Percentiles rank a stretch among this genome's conserved stretches.
These are phyloP conservation scores for Penicillium sp. DNA, from an alignment of 2,329 filamentous ascomycete species.

Conservation along the genomic window DNA sequence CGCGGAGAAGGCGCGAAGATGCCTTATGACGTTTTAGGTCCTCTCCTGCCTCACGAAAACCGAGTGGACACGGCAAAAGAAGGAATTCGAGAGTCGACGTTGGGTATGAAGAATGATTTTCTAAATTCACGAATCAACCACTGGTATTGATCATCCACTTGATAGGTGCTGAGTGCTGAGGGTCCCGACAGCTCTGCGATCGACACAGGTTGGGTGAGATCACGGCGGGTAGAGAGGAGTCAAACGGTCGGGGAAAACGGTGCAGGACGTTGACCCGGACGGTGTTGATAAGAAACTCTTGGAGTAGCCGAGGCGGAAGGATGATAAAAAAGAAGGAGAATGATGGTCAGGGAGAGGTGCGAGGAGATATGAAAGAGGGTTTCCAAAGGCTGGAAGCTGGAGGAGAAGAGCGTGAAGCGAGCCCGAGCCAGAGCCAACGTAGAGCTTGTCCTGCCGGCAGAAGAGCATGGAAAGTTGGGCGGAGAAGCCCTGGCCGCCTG, in stretches of 20 bases:
- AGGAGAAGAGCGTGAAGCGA: conserved; percentile 8
- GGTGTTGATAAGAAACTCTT: conserved; percentile 20
- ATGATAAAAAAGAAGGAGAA: background rate
- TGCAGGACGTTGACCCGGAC: conserved; percentile 44
- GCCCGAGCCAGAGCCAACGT: conserved; percentile 16
- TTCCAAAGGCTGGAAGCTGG: conserved; percentile 12
- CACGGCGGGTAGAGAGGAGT: conserved; percentile 28
- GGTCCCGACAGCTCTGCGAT: conserved; percentile 19
- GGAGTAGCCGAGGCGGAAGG: background rate
- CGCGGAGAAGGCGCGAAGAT: conserved; percentile 34
- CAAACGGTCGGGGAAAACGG: conserved; percentile 37
- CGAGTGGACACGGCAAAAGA: conserved; percentile 16
- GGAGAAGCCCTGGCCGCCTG: conserved; percentile 12
- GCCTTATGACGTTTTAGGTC: conserved; percentile 44
- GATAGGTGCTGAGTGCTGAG: conserved; percentile 3
- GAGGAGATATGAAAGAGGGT: conserved; percentile 14
- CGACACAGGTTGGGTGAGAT: conserved; percentile 25
- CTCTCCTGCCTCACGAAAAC: conserved; percentile 32
- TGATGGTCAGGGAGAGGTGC: conserved; percentile 7
- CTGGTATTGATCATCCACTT: conserved; percentile 7
- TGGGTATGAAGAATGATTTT: background rate
- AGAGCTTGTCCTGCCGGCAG: conserved; percentile 26
- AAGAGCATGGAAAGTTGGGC: conserved; percentile 10
- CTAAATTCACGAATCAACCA: background rate
- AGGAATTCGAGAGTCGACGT: background rate